Evolutionary conservation across 108 stramenopile genomes (phyloP).

Genomic region (Skeletonema marinoi): DNA sequence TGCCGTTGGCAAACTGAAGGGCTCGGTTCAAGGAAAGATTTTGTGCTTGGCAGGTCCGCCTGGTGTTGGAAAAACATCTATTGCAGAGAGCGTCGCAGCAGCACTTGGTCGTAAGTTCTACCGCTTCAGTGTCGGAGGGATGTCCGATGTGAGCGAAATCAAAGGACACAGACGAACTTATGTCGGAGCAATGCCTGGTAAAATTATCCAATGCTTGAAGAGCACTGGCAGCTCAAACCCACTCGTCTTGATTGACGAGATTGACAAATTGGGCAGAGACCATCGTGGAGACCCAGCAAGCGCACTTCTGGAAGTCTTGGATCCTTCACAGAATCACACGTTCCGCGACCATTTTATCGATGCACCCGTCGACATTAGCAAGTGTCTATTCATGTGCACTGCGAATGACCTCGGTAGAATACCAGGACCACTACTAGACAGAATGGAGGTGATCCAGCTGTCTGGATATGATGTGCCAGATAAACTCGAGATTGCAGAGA

Average conservation of each 20-base stretch:
- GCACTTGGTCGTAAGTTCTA: conserved; percentile 94
- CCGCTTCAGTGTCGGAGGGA: conserved; percentile 96
- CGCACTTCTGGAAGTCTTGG: conserved; percentile 93
- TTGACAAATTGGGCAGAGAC: conserved; percentile 95
- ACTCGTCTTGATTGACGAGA: conserved; percentile 96
- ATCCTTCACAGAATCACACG: conserved; percentile 92
- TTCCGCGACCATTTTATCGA: conserved; percentile 98
- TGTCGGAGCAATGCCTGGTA: conserved; percentile 98
- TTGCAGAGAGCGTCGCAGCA: conserved; percentile 92
- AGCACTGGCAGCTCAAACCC: conserved; percentile 86
- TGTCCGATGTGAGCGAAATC: conserved; percentile 94
- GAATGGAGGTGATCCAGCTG: conserved; percentile 97
- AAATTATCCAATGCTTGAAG: conserved; percentile 95
- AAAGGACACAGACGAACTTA: conserved; percentile 99
- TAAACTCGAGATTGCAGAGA: conserved; percentile 95
- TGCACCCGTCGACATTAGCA: conserved; percentile 96
- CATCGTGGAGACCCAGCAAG: conserved; percentile 94
- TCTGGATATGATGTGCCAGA: conserved; percentile 98
- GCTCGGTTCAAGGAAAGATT: conserved; percentile 94
- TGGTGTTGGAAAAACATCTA: conserved; percentile 78
- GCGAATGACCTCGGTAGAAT: conserved; percentile 94
- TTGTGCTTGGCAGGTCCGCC: conserved; percentile 95
- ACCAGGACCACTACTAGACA: conserved; percentile 94
- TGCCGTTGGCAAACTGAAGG: conserved; percentile 95
- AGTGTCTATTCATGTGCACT: conserved; percentile 97